phyloP scores from a whole-genome alignment of 495 filamentous ascomycete species.

The Immersiella caudata region DNA sequence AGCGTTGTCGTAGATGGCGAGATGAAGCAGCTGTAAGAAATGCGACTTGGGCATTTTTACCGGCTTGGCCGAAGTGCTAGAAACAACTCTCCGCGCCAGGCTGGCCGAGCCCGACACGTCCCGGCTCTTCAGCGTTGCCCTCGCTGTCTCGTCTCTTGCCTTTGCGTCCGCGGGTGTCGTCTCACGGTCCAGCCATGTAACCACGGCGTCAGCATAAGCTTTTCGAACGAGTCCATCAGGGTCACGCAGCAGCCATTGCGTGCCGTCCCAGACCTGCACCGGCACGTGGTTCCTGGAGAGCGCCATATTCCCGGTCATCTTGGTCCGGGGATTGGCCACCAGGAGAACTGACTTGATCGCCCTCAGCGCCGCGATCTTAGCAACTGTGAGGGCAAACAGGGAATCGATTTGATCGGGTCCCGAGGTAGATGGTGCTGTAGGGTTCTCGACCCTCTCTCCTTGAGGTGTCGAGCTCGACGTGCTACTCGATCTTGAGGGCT shows the following conservation, averaged over 20 bases:
- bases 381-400: constrained; percentile 73
- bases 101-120: constrained; percentile 33
- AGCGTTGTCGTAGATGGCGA: constrained; percentile 84
- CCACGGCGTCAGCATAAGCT: constrained; percentile 79
- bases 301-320: constrained; percentile 60
- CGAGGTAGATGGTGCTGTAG: constrained; percentile 30
- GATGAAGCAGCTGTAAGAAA: constrained; percentile 82
- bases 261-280: constrained; percentile 85
- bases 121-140: constrained; percentile 40
- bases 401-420: constrained; percentile 50
- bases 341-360: constrained; percentile 77
- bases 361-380: constrained; percentile 74
- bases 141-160: constrained; percentile 57
- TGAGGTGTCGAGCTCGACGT: constrained; percentile 42
- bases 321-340: constrained; percentile 70
- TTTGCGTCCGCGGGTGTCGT: constrained; percentile 68
- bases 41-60: constrained; percentile 59
- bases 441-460: constrained; percentile 44
- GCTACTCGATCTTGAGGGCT: constrained; percentile 56
- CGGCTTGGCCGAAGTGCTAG: constrained; percentile 66
- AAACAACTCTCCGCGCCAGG: constrained; percentile 65
- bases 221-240: constrained; percentile 72
- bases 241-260: constrained; percentile 84
- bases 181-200: constrained; percentile 81
- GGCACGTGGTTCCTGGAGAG: constrained; percentile 73